phyloP scores from a whole-genome alignment of 768 basidiomycete genomes.

The Termitomyces heimii region DNA sequence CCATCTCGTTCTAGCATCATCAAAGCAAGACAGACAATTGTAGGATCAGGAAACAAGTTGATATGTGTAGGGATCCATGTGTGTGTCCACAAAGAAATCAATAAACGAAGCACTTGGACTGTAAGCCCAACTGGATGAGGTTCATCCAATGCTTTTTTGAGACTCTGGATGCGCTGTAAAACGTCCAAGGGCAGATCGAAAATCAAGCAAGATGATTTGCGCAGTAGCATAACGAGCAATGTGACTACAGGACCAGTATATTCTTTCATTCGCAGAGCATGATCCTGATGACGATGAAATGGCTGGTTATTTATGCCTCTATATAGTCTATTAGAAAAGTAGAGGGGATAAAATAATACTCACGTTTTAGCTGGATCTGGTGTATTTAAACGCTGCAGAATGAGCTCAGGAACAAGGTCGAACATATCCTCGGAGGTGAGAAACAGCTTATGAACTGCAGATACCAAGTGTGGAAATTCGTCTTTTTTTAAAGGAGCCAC shows the following conservation, averaged over 20 bases:
- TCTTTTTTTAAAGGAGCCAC: too few species aligned
- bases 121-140: too few species aligned
- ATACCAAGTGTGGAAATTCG: too few species aligned
- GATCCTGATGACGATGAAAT: background rate
- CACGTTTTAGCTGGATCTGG: too few species aligned
- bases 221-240: background rate
- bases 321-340: background rate
- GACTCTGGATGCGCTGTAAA: too few species aligned
- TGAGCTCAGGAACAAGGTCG: too few species aligned
- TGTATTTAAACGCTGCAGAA: too few species aligned
- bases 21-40: background rate
- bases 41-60: background rate
- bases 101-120: background rate
- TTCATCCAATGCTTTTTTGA: too few species aligned
- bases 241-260: background rate
- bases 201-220: background rate
- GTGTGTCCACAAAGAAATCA: background rate
- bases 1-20: background rate
- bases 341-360: too few species aligned
- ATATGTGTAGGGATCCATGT: background rate
- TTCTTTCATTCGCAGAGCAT: background rate
- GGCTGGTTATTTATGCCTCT: background rate
- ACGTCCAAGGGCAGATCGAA: too few species aligned
- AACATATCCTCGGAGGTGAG: too few species aligned
- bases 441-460: too few species aligned